phyloP scores from a whole-genome alignment of 2,329 filamentous ascomycete species.

The Cephalotrichum gorgonifer region DNA sequence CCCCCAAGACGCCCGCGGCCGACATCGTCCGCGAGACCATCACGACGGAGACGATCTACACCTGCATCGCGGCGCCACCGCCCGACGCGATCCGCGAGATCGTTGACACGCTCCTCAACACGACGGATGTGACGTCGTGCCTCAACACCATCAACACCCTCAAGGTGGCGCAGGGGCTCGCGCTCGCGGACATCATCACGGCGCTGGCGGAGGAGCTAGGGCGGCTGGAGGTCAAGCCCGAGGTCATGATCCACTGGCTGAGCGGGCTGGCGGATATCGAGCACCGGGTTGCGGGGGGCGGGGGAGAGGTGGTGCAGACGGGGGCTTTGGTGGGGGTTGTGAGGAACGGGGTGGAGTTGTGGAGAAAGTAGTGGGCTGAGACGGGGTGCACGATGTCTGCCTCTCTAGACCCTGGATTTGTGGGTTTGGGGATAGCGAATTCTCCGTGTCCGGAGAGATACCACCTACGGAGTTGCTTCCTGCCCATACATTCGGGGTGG shows the following conservation, averaged over 20 bases:
- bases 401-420: no score
- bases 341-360: slow-evolving; percentile 71
- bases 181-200: slow-evolving; percentile 87
- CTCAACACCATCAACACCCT: slow-evolving; percentile 79
- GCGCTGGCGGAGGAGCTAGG: slow-evolving; percentile 73
- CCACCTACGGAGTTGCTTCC: no score
- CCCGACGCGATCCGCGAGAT: slow-evolving; percentile 82
- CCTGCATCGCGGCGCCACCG: slow-evolving; percentile 91
- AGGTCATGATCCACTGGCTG: slow-evolving; percentile 85
- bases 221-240: slow-evolving; percentile 71
- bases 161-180: slow-evolving; percentile 76
- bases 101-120: slow-evolving; percentile 70
- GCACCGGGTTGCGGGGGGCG: slow-evolving; percentile 79
- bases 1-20: slow-evolving; percentile 48
- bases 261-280: slow-evolving; percentile 88
- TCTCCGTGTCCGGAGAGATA: no score
- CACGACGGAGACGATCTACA: slow-evolving; percentile 92
- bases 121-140: slow-evolving; percentile 80
- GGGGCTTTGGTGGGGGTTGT: slow-evolving; percentile 87
- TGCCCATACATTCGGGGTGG: no score
- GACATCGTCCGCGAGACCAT: slow-evolving; percentile 64
- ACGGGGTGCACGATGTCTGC: no score
- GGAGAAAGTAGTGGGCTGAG: neutral
- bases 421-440: neutral
- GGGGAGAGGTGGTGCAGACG: slow-evolving; percentile 80